Evolutionary conservation across 345 rosid species (phyloP), one percentile per base, ranked within the genome.

Genomic region (Luvunga scandens): DNA sequence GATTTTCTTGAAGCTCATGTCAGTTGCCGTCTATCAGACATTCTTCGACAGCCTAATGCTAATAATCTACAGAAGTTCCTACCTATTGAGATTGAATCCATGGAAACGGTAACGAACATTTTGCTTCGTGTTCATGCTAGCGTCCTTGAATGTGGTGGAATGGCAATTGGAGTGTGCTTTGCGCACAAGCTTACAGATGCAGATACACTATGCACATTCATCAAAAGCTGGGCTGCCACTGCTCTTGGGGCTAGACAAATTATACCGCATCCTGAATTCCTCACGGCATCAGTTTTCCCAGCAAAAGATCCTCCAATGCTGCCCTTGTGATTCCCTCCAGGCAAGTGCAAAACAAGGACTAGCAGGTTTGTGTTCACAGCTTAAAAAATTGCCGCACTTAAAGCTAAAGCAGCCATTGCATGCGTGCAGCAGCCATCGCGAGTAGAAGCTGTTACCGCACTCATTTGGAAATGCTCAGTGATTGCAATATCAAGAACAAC

Each of bases 121-220:
- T 76, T 66, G 2, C 22, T 79, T 8, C 21, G 24, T 24, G 77
- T 50, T 55, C 84, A 56, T 16, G 66, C 72, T 71, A 88, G 30
- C 78, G 45, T 79, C 75, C 80, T 87, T 18, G 77, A 83, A 12
- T 84, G 87, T 3, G 88, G 91, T 10, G 94, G 90, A n/a, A 50
- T 85, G 4, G 88, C 85, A 16, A 30, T 89, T 6, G 39, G 79
- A 9, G 30, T 85, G 2, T 65, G 78, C 39, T 24, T 82, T 1
- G 86, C 91, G 18, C 94, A 91, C 81, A 81, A 71, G 75, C 65
- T 85, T 13, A 83, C 83, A 3, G 94, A 90, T 27, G 25, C 61
- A 56, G 61, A 21, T 12, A 22, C 60, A 21, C 9, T 19, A 6
- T 4, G 25, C 61, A 21, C 61, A 56, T 56, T 75, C 34, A 56